phyloP scores from a whole-genome alignment of 2,329 filamentous ascomycete genomes.

The Pseudomassariella vexata region DNA sequence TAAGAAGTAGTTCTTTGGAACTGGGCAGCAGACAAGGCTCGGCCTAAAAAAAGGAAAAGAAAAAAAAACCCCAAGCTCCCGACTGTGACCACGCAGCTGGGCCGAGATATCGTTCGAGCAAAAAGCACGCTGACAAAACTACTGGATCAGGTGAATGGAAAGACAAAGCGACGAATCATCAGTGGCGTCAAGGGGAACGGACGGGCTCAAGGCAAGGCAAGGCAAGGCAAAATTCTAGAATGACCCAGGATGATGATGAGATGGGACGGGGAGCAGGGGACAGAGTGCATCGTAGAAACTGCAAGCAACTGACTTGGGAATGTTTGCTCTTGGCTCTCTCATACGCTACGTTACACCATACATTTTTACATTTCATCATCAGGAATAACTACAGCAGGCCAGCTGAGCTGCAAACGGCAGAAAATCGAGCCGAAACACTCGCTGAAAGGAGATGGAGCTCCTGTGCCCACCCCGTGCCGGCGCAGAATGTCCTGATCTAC shows the following conservation, averaged over 20 bases:
- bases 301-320: not conserved
- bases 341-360: not conserved
- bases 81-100: too few relatives aligned
- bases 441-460: too few relatives aligned
- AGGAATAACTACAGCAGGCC: too few relatives aligned
- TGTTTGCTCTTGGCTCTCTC: not conserved
- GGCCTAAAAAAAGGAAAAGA: too few relatives aligned
- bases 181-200: not conserved
- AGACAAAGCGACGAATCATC: conserved; percentile 7
- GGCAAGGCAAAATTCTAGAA: too few relatives aligned
- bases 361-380: too few relatives aligned
- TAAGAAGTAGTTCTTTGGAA: not conserved
- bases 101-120: not conserved
- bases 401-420: too few relatives aligned
- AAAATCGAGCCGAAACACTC: too few relatives aligned
- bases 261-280: not conserved
- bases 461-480: too few relatives aligned
- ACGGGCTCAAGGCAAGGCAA: too few relatives aligned
- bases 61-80: too few relatives aligned
- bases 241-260: not conserved
- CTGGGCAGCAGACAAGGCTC: not conserved
- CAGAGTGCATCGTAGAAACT: not conserved
- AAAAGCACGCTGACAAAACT: conserved; percentile 4
- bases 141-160: conserved; percentile 5
- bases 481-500: too few relatives aligned